Evolutionary conservation across 2,329 filamentous ascomycete genomes (phyloP).

Genomic region (Beauveria caledonica): DNA sequence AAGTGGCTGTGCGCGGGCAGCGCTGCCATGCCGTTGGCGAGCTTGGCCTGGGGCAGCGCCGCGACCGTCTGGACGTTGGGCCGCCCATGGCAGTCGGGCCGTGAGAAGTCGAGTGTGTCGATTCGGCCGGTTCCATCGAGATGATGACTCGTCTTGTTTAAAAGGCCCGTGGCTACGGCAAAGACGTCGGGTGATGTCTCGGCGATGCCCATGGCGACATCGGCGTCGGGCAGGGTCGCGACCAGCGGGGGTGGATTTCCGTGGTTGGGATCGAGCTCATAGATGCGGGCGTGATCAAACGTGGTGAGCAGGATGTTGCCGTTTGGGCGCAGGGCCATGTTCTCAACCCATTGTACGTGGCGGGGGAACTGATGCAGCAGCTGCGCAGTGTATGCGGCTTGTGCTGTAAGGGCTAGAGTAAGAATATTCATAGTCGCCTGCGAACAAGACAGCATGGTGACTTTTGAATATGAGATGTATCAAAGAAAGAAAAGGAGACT

Average conservation of each 20-base stretch:
- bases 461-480: neutral
- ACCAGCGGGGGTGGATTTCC: slow-evolving; percentile 9
- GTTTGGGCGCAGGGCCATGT: slow-evolving; percentile 15
- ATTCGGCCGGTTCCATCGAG: slow-evolving; percentile 10
- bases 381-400: neutral
- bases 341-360: slow-evolving; percentile 16
- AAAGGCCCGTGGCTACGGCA: slow-evolving; percentile 15
- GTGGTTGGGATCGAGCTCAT: slow-evolving; percentile 10
- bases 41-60: slow-evolving; percentile 8
- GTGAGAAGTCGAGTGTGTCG: slow-evolving; percentile 6
- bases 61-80: slow-evolving; percentile 11
- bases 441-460: neutral
- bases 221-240: slow-evolving; percentile 11
- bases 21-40: slow-evolving; percentile 18
- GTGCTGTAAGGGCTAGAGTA: neutral
- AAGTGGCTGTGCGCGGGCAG: slow-evolving; percentile 13
- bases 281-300: slow-evolving; percentile 14
- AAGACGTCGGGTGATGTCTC: slow-evolving; percentile 15
- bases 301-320: slow-evolving; percentile 15
- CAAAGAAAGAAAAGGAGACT: too few relatives aligned
- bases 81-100: neutral
- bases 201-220: slow-evolving; percentile 14
- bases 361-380: slow-evolving; percentile 14
- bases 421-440: neutral
- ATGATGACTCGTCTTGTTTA: slow-evolving; percentile 7